Percentiles rank a stretch among this genome's conserved stretches.
Conservation (phyloP, 2,329 filamentous ascomycete genomes). For the Xylaria sp. region DNA sequence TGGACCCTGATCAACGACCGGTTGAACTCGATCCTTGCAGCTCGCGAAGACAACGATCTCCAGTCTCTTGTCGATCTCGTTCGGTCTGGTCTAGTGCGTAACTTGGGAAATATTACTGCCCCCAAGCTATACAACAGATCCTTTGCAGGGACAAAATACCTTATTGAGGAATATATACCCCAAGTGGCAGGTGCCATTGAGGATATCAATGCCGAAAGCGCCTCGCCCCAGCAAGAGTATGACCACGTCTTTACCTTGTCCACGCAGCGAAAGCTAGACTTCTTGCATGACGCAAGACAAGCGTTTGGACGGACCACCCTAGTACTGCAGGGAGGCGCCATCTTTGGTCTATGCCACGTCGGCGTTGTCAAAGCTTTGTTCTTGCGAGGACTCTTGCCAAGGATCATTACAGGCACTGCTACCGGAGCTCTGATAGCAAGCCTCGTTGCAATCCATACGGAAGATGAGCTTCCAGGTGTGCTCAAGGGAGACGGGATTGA, state of each 20-base stretch:
- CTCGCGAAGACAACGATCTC: conserved; percentile 77
- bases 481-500: conserved; percentile 85
- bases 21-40: conserved; percentile 74
- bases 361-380: conserved; percentile 91
- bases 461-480: conserved; percentile 82
- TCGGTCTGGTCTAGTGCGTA: conserved; percentile 81
- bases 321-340: conserved; percentile 88
- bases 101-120: conserved; percentile 90
- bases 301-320: conserved; percentile 88
- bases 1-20: conserved; percentile 85
- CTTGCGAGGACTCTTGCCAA: conserved; percentile 80
- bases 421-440: conserved; percentile 92
- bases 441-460: conserved; percentile 85
- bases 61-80: conserved; percentile 81
- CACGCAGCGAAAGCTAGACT: conserved; percentile 83
- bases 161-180: conserved; percentile 91
- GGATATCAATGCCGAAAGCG: conserved; percentile 69
- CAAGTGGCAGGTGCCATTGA: conserved; percentile 85
- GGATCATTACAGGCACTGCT: conserved; percentile 91
- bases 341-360: conserved; percentile 90
- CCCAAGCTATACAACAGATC: conserved; percentile 85
- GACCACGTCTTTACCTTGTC: conserved; percentile 58
- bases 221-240: conserved; percentile 41
- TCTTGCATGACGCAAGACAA: conserved; percentile 87
- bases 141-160: conserved; percentile 87